Conservation (phyloP, 2,329 filamentous ascomycete genomes). For the Ramularia endophylla region DNA sequence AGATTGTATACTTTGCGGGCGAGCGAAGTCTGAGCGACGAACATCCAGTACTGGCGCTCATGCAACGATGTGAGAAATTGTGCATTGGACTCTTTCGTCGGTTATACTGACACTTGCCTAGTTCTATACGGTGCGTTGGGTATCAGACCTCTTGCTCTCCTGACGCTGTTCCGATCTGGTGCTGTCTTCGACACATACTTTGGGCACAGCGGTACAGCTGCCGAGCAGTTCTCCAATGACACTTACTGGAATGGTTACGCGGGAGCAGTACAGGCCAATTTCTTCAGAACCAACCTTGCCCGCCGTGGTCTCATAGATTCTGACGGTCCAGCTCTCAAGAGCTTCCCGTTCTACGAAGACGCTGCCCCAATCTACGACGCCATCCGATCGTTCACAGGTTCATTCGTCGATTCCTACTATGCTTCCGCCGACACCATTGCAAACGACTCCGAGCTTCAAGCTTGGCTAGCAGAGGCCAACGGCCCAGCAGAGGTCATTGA, state of each 20-base stretch:
- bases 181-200: constrained; percentile 25
- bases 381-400: constrained; percentile 35
- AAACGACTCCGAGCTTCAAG: constrained; percentile 38
- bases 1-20: constrained; percentile 42
- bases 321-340: constrained; percentile 33
- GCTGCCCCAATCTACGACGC: constrained; percentile 33
- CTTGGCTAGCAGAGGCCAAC: constrained; percentile 41
- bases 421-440: constrained; percentile 26
- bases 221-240: constrained; percentile 9
- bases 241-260: constrained; percentile 14
- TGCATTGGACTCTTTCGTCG: no score
- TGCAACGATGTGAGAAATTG: constrained; percentile 34
- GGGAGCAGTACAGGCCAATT: constrained; percentile 33
- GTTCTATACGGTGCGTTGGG: constrained; percentile 25
- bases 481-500: constrained; percentile 36
- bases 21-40: constrained; percentile 41
- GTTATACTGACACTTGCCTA: not conserved
- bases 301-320: constrained; percentile 38
- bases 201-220: constrained; percentile 10
- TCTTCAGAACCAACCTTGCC: constrained; percentile 36
- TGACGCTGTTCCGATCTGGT: constrained; percentile 15
- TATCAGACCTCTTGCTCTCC: constrained; percentile 12
- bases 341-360: constrained; percentile 44
- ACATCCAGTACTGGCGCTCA: constrained; percentile 40
- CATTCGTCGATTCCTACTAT: constrained; percentile 45